Conservation (phyloP, 1,139 yeast genomes). For the Taphrina deformans region DNA sequence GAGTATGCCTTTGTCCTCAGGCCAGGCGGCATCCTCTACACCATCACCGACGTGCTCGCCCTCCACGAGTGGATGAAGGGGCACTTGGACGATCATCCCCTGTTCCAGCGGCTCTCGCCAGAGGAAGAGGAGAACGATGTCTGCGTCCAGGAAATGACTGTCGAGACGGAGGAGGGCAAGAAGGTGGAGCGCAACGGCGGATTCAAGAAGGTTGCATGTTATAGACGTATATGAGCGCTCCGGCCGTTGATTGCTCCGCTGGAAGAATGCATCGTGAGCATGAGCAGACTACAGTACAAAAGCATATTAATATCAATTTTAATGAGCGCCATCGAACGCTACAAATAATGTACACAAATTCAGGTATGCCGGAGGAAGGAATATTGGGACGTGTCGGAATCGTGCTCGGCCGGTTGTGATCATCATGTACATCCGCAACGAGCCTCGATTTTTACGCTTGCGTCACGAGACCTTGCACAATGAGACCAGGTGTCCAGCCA, state of each 20-base stretch:
- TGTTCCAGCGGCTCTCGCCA: constrained; percentile 73
- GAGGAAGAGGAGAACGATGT: constrained; percentile 79
- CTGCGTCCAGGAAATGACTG: constrained; percentile 83
- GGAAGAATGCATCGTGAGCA: neutral
- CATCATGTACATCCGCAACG: neutral
- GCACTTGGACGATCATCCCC: constrained; percentile 85
- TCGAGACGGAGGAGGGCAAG: constrained; percentile 95
- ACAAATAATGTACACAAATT: neutral
- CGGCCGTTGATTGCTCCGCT: neutral
- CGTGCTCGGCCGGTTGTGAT: neutral
- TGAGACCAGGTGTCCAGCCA: constrained; percentile 30
- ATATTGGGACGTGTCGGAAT: neutral
- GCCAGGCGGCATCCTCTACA: constrained; percentile 86
- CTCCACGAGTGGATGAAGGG: constrained; percentile 94
- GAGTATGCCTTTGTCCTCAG: constrained; percentile 89
- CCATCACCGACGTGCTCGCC: constrained; percentile 94
- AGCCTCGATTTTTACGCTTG: constrained; percentile 2
- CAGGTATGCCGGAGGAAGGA: neutral
- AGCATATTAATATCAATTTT: neutral
- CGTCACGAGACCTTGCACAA: constrained; percentile 28
- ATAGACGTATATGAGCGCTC: constrained; percentile 56
- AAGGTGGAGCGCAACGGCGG: constrained; percentile 92
- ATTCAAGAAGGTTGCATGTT: constrained; percentile 83
- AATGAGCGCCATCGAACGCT: neutral
- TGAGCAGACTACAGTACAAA: neutral